phyloP scores from a whole-genome alignment of 2,329 filamentous ascomycete species.

The Dryadomyces sulphureus region DNA sequence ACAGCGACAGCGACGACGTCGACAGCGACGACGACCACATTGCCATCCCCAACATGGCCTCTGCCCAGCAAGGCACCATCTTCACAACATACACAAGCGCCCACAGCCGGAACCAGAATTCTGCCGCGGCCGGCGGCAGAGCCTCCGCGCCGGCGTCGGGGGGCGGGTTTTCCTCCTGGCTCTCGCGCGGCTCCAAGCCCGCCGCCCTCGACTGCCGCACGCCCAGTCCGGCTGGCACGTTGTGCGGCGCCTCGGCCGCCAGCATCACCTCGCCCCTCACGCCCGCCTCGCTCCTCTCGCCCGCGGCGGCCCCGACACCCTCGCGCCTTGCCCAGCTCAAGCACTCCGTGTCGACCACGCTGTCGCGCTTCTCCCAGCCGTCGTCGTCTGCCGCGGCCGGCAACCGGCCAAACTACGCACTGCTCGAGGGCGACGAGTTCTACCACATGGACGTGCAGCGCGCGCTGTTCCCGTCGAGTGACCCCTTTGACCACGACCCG shows the following conservation, averaged over 20 bases:
- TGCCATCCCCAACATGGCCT: slow-evolving; percentile 11
- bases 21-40: slow-evolving; percentile 17
- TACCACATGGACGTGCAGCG: slow-evolving; percentile 39
- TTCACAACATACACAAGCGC: slow-evolving; percentile 3
- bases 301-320: slow-evolving; percentile 11
- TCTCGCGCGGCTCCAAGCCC: slow-evolving; percentile 3
- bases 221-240: too few relatives aligned
- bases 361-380: slow-evolving; percentile 20
- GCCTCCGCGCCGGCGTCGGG: too few relatives aligned
- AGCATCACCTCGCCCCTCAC: slow-evolving; percentile 9
- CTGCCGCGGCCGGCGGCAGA: neutral
- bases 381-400: slow-evolving; percentile 8
- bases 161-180: slow-evolving; percentile 4
- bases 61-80: slow-evolving; percentile 1
- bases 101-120: neutral
- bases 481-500: slow-evolving; percentile 27
- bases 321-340: slow-evolving; percentile 32
- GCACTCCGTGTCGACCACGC: slow-evolving; percentile 29
- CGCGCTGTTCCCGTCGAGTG: slow-evolving; percentile 33
- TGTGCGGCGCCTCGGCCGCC: slow-evolving; percentile 7
- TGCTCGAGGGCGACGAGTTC: slow-evolving; percentile 33
- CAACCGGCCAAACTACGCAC: neutral
- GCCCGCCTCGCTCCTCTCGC: neutral
- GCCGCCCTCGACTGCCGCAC: slow-evolving; percentile 3
- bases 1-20: slow-evolving; percentile 15